Base-by-base conservation (phyloP, 2,329 filamentous ascomycete species). In the Aspergillus sp. region DNA sequence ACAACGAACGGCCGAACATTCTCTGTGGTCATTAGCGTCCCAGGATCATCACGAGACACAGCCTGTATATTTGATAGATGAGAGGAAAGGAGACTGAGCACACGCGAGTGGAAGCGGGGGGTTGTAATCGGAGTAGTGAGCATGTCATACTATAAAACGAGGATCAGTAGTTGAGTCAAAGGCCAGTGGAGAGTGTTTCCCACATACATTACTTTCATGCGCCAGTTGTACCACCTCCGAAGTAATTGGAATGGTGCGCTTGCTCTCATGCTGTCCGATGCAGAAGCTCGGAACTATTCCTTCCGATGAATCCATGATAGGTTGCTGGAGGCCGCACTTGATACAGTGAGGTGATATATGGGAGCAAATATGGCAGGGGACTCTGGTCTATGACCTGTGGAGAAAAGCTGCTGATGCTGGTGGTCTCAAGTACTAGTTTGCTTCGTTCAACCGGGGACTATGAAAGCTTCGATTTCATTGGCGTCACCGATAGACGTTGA, bases 101-200 rank as follows among this genome's bases (percentile, higher is more conserved):
- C 82, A 52, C 82, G 78, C 27, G 82, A 80, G 62, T 87, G 85
- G 67, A 87, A 88, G 64, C 80, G 75, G 27, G 80, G 68, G 17
- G 83, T 87, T 2, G 85, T 87, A 61, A 88, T 84, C 8, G 84
- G 82, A 23, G 80, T 81, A 2, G 85, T 87, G 60, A 88, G 74
- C 80, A 88, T 82, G 68, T 88, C 85, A 80, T 88, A 88, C 83
- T 86, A 66, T n/a, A 27, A n/a, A n/a, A 11, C 19, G 6, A 60
- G n/a, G 31, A 31, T 55, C 19, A 51, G 21, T 49, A 46, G 53
- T 25, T 15, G 11, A 21, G 40, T 19, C 40, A 54, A 58, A 35
- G 58, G 55, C 61, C 47, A 62, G 55, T 46, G 27, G 19, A 50
- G 35, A 9, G 17, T 25, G 17, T 7, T 17, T 45, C 59, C 40